Base-by-base conservation (phyloP, 805 yeast species). In the Saccharomycopsis sp. region DNA sequence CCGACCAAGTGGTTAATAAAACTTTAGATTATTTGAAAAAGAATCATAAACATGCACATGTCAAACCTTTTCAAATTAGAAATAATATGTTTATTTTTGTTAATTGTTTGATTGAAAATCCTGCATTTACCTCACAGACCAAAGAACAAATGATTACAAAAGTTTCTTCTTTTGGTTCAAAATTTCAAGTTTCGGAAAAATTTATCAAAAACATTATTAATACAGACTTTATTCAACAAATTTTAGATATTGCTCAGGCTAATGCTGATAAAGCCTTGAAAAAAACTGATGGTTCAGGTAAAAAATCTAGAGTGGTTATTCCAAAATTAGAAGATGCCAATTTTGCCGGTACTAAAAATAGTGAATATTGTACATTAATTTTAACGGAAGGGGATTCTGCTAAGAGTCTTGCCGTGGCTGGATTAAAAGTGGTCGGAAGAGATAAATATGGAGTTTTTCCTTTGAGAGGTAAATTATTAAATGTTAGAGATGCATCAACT, bases 311-410 rank as follows among this genome's bases (percentile, higher is more conserved):
- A 62, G 75, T 92, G 42, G 88, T 95, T 28, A 20, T 35, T 35
- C 83, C 83, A 4, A 89, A 89, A 58, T 70, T 92, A 40, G 95
- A 83, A 50, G 98, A 92, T 64, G 98, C 98, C 1, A 87, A 88
- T 58, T 84, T 72, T 56, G 98, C 98, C 0, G 98, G 98, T 46
- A 89, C 97, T 0, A 75, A 69, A 47, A 96, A 88, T 17, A 95
- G 96, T 21, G 70, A 79, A 52, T 83, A 85, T 59, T 88, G 97
- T 66, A 89, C 97, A 1, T 67, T 92, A 52, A 85, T 92, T 54
- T 62, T 92, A 44, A 92, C 98, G 2, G 98, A 92, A 64, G 98
- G 98, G 55, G 96, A 88, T 55, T 92, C 98, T 48, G 98, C 98
- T 50, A 68, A 75, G 65, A 74, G 94, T 2, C 67, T 85, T 46